A percentile compares a stretch with the other conserved stretches of the same genome.
Evolutionary conservation across 2,329 filamentous ascomycete genomes (phyloP).

Genomic region (Sclerotinia minor): DNA sequence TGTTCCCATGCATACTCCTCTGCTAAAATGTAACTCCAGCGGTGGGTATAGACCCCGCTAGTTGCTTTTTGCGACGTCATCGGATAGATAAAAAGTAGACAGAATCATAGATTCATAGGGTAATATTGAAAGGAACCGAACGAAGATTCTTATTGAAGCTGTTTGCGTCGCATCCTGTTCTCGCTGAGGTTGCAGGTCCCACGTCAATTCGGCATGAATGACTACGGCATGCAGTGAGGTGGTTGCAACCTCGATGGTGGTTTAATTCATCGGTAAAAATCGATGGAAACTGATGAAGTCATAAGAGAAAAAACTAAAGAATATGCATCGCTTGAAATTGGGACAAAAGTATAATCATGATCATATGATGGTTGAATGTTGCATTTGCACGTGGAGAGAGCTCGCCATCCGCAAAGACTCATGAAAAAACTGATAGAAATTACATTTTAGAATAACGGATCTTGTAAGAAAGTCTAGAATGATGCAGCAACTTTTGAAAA

Average conservation of each 20-base stretch:
- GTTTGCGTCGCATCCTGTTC: neutral
- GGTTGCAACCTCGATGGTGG: neutral
- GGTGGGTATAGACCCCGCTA: neutral
- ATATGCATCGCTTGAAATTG: neutral
- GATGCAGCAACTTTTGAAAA: neutral
- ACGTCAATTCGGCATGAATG: slow-evolving; percentile 4
- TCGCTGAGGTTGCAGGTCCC: neutral
- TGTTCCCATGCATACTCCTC: neutral
- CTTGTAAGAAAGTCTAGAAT: neutral
- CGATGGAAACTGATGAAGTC: neutral
- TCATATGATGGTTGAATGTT: slow-evolving; percentile 6
- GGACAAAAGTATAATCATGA: neutral
- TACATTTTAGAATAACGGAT: neutral
- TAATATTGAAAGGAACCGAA: neutral
- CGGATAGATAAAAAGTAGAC: neutral
- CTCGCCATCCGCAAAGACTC: neutral
- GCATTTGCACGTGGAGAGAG: neutral
- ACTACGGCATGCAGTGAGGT: neutral
- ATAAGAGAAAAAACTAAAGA: neutral
- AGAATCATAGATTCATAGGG: neutral
- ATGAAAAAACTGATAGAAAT: neutral
- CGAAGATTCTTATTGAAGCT: neutral
- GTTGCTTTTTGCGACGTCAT: neutral
- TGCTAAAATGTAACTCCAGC: neutral
- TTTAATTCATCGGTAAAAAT: neutral